These are phyloP conservation scores for apple (Malus domestica) DNA, from an alignment of 306 rosid species.

Conservation along the genomic window ASM211411v1 NC_041803.1:4127501-4128000, in stretches of 20 bases:
- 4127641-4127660: constrained; percentile 13
- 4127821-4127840: constrained; percentile 5
- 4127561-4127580: constrained; percentile 55
- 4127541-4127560: constrained; percentile 72
- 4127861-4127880: background rate
- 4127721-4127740: constrained; percentile 14
- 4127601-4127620: constrained; percentile 17
- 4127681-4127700: constrained; percentile 24
- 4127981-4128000: constrained; percentile 35
- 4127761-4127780: constrained; percentile 7
- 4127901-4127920: constrained; percentile 11
- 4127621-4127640: constrained; percentile 4
- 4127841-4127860: constrained; percentile 10
- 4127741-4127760: background rate
- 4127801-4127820: background rate
- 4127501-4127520: constrained; percentile 71
- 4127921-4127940: constrained; percentile 4
- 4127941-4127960: constrained; percentile 21
- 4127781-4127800: background rate
- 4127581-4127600: constrained; percentile 16
- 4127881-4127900: constrained; percentile 6
- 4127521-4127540: constrained; percentile 61
- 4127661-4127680: constrained; percentile 16
- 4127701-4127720: constrained; percentile 12
- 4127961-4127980: constrained; percentile 30